These are phyloP conservation scores for Trichaptum fuscoviolaceum DNA, from an alignment of 768 basidiomycete species.

Conservation along the genomic window DNA sequence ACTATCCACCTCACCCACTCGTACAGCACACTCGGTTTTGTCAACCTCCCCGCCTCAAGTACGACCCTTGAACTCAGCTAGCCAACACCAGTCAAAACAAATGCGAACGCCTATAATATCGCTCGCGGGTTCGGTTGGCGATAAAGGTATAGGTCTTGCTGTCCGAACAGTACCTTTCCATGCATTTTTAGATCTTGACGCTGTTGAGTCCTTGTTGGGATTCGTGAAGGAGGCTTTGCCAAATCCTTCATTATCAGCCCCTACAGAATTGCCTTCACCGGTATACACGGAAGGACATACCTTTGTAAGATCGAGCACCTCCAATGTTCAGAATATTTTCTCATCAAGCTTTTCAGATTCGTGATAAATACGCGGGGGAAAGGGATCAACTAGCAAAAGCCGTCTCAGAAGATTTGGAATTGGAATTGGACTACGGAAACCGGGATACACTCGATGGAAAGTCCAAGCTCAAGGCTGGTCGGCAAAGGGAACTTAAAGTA, in stretches of 20 bases:
- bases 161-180: conserved; percentile 53
- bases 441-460: not conserved
- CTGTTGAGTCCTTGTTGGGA: conserved; percentile 6
- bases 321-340: not conserved
- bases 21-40: not conserved
- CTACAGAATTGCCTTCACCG: not conserved
- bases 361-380: conserved; percentile 24
- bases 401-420: conserved; percentile 55
- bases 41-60: not conserved
- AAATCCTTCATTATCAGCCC: not conserved
- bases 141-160: not conserved
- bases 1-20: not conserved
- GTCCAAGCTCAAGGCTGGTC: not conserved
- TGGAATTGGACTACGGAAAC: conserved; percentile 41
- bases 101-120: not conserved
- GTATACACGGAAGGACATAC: not conserved
- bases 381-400: conserved; percentile 43
- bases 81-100: not conserved
- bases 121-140: not conserved
- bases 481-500: not conserved
- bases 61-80: not conserved
- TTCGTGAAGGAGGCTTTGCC: not conserved
- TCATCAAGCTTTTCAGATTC: not conserved
- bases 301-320: not conserved
- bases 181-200: conserved; percentile 61